Evolutionary conservation across 805 yeast genomes (phyloP), one percentile per base, ranked within the genome.

Genomic region (Cyberlindnera americana): DNA sequence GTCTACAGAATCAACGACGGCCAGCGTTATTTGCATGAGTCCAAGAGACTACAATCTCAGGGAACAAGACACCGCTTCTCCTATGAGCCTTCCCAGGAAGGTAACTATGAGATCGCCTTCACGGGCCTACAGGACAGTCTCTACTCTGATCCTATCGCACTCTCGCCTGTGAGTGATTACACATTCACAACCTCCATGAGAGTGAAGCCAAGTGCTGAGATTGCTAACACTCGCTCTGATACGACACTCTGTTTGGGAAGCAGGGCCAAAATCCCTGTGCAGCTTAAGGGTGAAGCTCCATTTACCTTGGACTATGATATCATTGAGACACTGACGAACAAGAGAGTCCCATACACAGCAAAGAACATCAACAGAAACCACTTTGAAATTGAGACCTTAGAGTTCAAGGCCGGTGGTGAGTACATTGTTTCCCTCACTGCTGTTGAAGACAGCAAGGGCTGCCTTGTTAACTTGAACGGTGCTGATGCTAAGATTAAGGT

Each of bases 1-100:
- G 78, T 82, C 12, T 83, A 76, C 52, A 75, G 77, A 41, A 56
- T 77, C 12, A 65, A 70, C 26, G 61, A 66, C 18, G 61, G 59
- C 6, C 54, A 59, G 28, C 53, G 54, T 23, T 49, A 50, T 49
- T 65, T 49, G 43, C 47, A 64, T 17, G 69, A 65, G 24, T 54
- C 68, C 0, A 69, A 66, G 41, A 60, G 50, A 35, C 46, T 67
- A 15, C 49, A 55, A 2, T 69, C 72, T 1, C 59, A 56, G 33
- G 68, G 68, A 40, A 69, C 75, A 10, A 67, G 80, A 46, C 69
- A 69, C 41, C 73, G 77, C 44, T 78, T 84, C 52, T 70, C 74
- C 35, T 89, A 84, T 61, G 76, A 75, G 44, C 98, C 99, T 3
- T 72, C 78, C 2, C 66, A 72, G 3, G 95, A 88, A 50, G 99